phyloP scores from a whole-genome alignment of 495 filamentous ascomycete genomes.

The Penicillium angulare region DNA sequence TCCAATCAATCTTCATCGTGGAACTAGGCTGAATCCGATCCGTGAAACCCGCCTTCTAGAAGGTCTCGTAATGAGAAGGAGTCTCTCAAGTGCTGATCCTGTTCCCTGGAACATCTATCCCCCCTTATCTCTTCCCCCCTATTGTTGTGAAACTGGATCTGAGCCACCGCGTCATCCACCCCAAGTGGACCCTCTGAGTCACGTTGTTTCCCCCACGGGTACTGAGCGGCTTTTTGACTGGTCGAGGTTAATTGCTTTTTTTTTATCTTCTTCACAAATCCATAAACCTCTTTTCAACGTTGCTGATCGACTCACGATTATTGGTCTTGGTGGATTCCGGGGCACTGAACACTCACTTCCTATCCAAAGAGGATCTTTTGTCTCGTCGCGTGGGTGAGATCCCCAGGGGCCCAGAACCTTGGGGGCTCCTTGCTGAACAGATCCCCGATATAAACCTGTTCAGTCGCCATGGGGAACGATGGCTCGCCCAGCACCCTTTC shows the following conservation, averaged over 20 bases:
- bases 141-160: too few relatives aligned
- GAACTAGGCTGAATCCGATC: background rate
- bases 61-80: too few relatives aligned
- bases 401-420: conserved; percentile 18
- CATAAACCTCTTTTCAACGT: conserved; percentile 19
- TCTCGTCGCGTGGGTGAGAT: conserved; percentile 17
- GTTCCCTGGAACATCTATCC: too few relatives aligned
- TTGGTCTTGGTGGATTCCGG: conserved; percentile 19
- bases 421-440: conserved; percentile 2
- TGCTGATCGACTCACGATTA: conserved; percentile 25
- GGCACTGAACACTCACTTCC: background rate
- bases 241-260: conserved; percentile 24
- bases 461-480: conserved; percentile 20
- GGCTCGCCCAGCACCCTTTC: conserved; percentile 9
- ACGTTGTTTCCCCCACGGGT: conserved; percentile 36
- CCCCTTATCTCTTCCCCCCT: too few relatives aligned
- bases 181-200: conserved; percentile 26
- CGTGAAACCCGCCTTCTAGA: background rate
- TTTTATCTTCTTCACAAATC: background rate
- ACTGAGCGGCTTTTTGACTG: conserved; percentile 29
- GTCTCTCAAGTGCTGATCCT: too few relatives aligned
- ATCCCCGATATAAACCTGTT: conserved; percentile 9
- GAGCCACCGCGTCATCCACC: background rate
- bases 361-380: conserved; percentile 19
- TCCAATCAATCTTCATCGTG: background rate